These are phyloP conservation scores for Wickerhamomyces kurtzmanii DNA, from an alignment of 805 yeast species.

Conservation along the genomic window DNA sequence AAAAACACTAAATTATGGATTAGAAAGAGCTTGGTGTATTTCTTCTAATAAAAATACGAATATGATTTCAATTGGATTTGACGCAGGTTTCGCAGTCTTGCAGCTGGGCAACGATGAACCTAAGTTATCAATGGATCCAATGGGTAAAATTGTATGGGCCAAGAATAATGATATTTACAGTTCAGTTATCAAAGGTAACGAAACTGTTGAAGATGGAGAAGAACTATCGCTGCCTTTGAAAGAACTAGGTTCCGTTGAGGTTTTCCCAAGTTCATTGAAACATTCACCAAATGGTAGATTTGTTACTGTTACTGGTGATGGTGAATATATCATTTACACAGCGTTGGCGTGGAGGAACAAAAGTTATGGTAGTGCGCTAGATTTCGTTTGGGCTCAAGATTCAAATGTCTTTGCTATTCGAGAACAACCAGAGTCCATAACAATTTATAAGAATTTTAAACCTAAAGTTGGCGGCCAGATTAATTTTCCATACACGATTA, in stretches of 20 bases:
- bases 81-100: slow-evolving; percentile 84
- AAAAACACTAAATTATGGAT: slow-evolving; percentile 80
- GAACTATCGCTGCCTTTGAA: slow-evolving; percentile 66
- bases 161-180: slow-evolving; percentile 80
- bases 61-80: slow-evolving; percentile 86
- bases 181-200: slow-evolving; percentile 65
- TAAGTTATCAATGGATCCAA: slow-evolving; percentile 82
- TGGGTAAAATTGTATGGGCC: slow-evolving; percentile 87
- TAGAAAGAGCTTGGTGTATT: slow-evolving; percentile 97
- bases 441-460: slow-evolving; percentile 76
- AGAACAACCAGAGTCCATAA: slow-evolving; percentile 55
- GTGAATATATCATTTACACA: slow-evolving; percentile 92
- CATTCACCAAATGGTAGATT: slow-evolving; percentile 98
- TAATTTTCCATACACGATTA: slow-evolving; percentile 63
- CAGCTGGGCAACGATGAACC: slow-evolving; percentile 94
- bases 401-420: slow-evolving; percentile 80
- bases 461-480: slow-evolving; percentile 56
- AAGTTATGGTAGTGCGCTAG: slow-evolving; percentile 81
- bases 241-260: slow-evolving; percentile 90
- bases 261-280: slow-evolving; percentile 75
- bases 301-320: slow-evolving; percentile 96
- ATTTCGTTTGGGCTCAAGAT: slow-evolving; percentile 93
- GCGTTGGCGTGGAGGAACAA: slow-evolving; percentile 98
- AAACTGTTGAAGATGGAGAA: slow-evolving; percentile 73
- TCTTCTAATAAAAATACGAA: slow-evolving; percentile 63